A percentile compares a stretch with the other conserved stretches of the same genome.
These are phyloP conservation scores for Cytospora paraplurivora DNA, from an alignment of 2,329 filamentous ascomycete genomes.

Conservation along the genomic window DNA sequence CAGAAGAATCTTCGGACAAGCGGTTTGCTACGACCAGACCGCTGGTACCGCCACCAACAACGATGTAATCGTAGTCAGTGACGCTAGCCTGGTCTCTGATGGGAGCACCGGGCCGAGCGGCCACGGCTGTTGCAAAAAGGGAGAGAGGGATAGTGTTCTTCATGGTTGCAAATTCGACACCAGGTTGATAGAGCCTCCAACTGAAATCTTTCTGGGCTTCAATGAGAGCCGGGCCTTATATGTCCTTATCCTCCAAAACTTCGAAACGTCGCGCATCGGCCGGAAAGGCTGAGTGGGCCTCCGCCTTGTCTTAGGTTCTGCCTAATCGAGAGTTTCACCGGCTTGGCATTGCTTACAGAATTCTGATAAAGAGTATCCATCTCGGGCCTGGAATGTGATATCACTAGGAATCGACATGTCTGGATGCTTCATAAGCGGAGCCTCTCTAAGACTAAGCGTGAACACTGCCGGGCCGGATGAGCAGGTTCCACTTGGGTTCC, in stretches of 20 bases:
- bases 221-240: neutral
- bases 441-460: too few relatives aligned
- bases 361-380: too few relatives aligned
- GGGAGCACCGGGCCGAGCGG: neutral
- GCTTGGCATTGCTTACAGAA: too few relatives aligned
- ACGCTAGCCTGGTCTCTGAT: neutral
- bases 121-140: neutral
- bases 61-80: slow-evolving; percentile 43
- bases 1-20: slow-evolving; percentile 40
- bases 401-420: too few relatives aligned
- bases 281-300: too few relatives aligned
- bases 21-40: slow-evolving; percentile 50
- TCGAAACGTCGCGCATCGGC: neutral
- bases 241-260: neutral
- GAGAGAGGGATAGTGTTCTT: neutral
- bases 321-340: too few relatives aligned
- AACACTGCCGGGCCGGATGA: too few relatives aligned
- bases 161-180: neutral
- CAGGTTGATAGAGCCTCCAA: neutral
- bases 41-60: slow-evolving; percentile 52
- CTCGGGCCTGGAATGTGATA: too few relatives aligned
- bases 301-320: too few relatives aligned
- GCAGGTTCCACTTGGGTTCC: too few relatives aligned
- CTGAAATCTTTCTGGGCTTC: neutral
- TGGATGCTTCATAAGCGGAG: too few relatives aligned